Conservation (phyloP, 371 early-diverging fungal genomes). For the Mucor ambiguus region DNA sequence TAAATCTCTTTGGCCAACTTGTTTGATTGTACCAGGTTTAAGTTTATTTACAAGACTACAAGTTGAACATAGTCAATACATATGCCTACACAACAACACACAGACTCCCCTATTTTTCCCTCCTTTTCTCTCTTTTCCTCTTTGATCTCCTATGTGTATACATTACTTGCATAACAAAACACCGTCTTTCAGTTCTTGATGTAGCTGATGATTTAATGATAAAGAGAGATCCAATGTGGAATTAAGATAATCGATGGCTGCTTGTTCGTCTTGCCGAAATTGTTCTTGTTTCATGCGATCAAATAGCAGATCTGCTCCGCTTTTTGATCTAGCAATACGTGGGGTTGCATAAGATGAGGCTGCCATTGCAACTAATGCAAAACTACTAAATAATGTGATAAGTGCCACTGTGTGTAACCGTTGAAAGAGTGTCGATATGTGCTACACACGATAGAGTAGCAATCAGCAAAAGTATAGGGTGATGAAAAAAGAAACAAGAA, state of each 20-base stretch:
- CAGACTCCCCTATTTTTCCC: constrained; percentile 1
- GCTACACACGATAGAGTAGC: background rate
- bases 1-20: constrained; percentile 47
- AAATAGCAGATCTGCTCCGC: constrained; percentile 34
- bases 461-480: constrained; percentile 3
- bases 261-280: constrained; percentile 32
- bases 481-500: constrained; percentile 1
- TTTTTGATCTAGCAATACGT: constrained; percentile 39
- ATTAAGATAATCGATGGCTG: constrained; percentile 41
- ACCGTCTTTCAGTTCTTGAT: constrained; percentile 49
- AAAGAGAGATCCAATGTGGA: constrained; percentile 18
- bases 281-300: constrained; percentile 41
- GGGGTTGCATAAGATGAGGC: constrained; percentile 28
- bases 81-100: background rate
- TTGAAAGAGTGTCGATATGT: background rate
- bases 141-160: constrained; percentile 5
- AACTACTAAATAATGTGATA: constrained; percentile 11
- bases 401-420: constrained; percentile 1
- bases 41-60: constrained; percentile 49
- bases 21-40: constrained; percentile 49
- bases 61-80: background rate
- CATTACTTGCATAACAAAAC: constrained; percentile 51
- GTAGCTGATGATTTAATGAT: constrained; percentile 48
- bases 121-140: background rate
- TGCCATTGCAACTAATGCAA: constrained; percentile 12